Base-by-base conservation (phyloP, 73 alveolate species). In the Paramecium caudatum region DNA sequence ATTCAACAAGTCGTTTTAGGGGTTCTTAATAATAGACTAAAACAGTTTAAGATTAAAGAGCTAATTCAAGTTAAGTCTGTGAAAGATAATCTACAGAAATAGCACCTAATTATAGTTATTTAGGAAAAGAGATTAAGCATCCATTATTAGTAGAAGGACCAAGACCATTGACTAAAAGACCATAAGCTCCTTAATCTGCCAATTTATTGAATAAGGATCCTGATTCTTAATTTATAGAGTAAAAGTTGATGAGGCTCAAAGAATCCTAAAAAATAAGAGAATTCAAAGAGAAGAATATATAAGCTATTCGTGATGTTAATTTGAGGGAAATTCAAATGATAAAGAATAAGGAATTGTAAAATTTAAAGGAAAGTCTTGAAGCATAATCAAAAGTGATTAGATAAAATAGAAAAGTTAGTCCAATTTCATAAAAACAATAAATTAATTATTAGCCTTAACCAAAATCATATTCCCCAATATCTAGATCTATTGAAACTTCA, bases 1-100 rank as follows among this genome's bases (percentile, higher is more conserved):
- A 74, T 39, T 74, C 88, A 16, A 15, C 88, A 10, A 74, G 88
- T 45, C 88, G 69, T 17, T 74, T 74, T 8, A 74, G 88, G 43
- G 36, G 69, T 27, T 68, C 88, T 9, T 45, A 55, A 55, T 55
- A 55, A 55, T 27, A 27, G 8, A 4, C 8, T 3, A 55, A 74
- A 74, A 65, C 69, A 19, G 17, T 21, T 17, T 74, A 37, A 37
- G 88, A 74, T 41, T 74, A 16, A 7, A 48, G 25, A 16, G 70
- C 47, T 8, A 74, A 45, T 19, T 39, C 16, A 74, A 74, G 88
- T 16, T 41, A 74, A 74, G 69, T 13, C 1, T 12, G 30, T 10
- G 80, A 55, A 10, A 55, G 80, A 55, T 55, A 55, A 55, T 27
- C 30, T 8, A 21, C 43, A 27, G 80, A 55, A 27, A 55, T 55